These are phyloP conservation scores for Betula pendula DNA, from an alignment of 306 rosid genomes.

Conservation along the genomic window DNA sequence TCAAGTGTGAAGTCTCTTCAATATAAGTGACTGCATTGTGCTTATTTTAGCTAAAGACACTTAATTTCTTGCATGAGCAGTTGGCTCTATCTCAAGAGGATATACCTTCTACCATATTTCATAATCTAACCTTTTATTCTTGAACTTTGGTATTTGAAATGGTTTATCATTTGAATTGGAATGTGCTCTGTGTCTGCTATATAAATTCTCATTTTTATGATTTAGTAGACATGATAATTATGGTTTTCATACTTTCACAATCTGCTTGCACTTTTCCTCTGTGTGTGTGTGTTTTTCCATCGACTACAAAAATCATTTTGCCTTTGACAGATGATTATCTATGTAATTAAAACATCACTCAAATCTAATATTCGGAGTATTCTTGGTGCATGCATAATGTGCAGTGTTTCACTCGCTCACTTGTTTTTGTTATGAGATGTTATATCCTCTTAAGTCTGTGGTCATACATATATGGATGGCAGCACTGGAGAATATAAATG, in stretches of 20 bases:
- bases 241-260: background rate
- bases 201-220: background rate
- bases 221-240: background rate
- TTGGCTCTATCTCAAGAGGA: background rate
- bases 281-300: background rate
- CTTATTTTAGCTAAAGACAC: no score
- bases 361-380: background rate
- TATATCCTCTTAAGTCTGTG: background rate
- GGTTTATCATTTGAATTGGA: background rate
- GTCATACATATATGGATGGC: background rate
- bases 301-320: background rate
- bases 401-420: background rate
- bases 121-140: background rate
- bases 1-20: background rate
- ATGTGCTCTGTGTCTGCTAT: no score
- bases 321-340: background rate
- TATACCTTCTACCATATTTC: conserved; percentile 2
- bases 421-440: background rate
- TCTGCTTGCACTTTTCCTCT: background rate
- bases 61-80: background rate
- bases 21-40: background rate
- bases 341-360: background rate
- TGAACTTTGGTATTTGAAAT: background rate
- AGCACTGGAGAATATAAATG: background rate
- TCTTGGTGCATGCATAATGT: no score